These are phyloP conservation scores for Yamadazyma phyllophila DNA, from an alignment of 805 yeast species.

Conservation along the genomic window DNA sequence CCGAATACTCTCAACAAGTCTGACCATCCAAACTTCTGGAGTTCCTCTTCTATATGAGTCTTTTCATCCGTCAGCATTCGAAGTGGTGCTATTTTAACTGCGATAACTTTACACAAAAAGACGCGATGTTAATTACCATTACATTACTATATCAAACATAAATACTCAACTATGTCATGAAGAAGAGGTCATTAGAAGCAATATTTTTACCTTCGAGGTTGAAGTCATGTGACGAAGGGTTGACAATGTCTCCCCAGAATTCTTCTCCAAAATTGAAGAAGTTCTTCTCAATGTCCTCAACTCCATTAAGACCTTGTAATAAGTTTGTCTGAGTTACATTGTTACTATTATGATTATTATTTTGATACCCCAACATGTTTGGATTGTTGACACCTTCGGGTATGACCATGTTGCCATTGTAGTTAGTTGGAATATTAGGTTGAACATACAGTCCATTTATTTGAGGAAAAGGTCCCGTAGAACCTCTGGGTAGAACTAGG, in stretches of 20 bases:
- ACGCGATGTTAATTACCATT: not conserved
- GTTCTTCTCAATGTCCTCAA: conserved; percentile 41
- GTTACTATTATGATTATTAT: not conserved
- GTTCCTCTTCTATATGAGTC: not conserved
- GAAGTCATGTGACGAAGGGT: conserved; percentile 31
- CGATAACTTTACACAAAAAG: not conserved
- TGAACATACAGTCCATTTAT: too few species aligned
- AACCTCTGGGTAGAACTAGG: not conserved
- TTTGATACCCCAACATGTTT: not conserved
- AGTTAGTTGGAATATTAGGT: too few species aligned
- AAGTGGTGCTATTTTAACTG: not conserved
- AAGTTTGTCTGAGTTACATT: not conserved
- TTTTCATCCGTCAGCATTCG: not conserved
- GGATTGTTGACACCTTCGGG: not conserved
- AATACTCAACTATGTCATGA: conserved; percentile 14
- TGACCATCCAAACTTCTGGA: conserved; percentile 23
- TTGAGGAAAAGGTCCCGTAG: not conserved
- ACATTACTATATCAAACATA: not conserved
- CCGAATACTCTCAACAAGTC: conserved; percentile 45
- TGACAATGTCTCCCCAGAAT: conserved; percentile 62
- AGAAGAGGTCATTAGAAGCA: conserved; percentile 26
- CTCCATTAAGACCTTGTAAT: conserved; percentile 9
- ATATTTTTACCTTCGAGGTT: conserved; percentile 27
- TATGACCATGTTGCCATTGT: too few species aligned
- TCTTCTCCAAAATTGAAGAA: conserved; percentile 62